These are phyloP conservation scores for Scleromitrula shiraiana DNA, from an alignment of 2,329 filamentous ascomycete species.

Conservation along the genomic window DNA sequence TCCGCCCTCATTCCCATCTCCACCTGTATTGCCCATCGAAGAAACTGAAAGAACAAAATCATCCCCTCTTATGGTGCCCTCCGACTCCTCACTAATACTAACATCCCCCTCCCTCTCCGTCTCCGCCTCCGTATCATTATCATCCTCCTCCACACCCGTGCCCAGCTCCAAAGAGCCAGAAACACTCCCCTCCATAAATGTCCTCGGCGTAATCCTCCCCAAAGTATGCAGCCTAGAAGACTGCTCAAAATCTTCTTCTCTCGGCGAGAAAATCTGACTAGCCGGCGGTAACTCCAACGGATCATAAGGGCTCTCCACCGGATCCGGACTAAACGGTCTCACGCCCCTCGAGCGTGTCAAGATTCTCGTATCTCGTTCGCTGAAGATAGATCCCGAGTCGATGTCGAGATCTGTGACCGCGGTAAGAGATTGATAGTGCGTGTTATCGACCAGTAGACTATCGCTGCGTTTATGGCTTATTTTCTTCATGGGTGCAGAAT, in stretches of 20 bases:
- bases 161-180: background rate
- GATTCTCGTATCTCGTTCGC: conserved; percentile 32
- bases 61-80: conserved; percentile 6
- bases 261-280: background rate
- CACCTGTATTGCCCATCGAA: too few relatives aligned
- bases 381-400: conserved; percentile 44
- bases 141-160: background rate
- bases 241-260: conserved; percentile 2
- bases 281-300: conserved; percentile 14
- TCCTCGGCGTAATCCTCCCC: background rate
- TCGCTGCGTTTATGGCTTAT: conserved; percentile 40
- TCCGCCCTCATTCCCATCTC: background rate
- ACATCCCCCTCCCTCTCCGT: background rate
- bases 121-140: background rate
- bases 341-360: conserved; percentile 46
- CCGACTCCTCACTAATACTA: conserved; percentile 1
- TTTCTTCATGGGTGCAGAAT: conserved; percentile 4
- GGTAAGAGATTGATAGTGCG: conserved; percentile 51
- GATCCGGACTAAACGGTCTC: conserved; percentile 50
- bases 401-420: conserved; percentile 33
- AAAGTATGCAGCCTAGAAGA: background rate
- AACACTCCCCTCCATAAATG: conserved; percentile 1
- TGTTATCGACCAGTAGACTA: conserved; percentile 44
- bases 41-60: background rate
- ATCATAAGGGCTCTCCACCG: conserved; percentile 17